phyloP scores from a whole-genome alignment of 352 stramenopile species.

The Pythium inflatum region DNA sequence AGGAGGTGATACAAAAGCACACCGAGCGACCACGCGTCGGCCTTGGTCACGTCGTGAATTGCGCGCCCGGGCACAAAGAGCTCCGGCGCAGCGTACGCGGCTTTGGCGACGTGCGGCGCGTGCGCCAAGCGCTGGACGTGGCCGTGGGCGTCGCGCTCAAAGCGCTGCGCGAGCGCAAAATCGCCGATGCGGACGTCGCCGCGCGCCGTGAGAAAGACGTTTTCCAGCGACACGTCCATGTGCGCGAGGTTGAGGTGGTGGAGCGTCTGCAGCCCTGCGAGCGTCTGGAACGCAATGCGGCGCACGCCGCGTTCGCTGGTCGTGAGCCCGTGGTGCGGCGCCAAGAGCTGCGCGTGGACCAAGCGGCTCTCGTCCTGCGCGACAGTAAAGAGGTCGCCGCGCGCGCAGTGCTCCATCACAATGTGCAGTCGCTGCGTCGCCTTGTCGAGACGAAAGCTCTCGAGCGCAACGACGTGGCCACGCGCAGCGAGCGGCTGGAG shows the following conservation, averaged over 20 bases:
- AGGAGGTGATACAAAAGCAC: slow-evolving; percentile 72
- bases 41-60: slow-evolving; percentile 55
- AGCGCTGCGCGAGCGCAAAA: slow-evolving; percentile 82
- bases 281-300: slow-evolving; percentile 67
- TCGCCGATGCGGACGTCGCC: slow-evolving; percentile 88
- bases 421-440: slow-evolving; percentile 57
- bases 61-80: slow-evolving; percentile 27
- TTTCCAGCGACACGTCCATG: slow-evolving; percentile 95
- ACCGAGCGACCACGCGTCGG: slow-evolving; percentile 73
- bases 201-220: slow-evolving; percentile 89
- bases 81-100: slow-evolving; percentile 73
- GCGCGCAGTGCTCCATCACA: slow-evolving; percentile 66
- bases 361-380: slow-evolving; percentile 54
- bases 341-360: slow-evolving; percentile 42
- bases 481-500: slow-evolving; percentile 25
- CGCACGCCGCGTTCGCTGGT: slow-evolving; percentile 48
- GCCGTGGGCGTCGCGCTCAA: slow-evolving; percentile 34
- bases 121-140: slow-evolving; percentile 31
- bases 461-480: slow-evolving; percentile 56
- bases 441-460: slow-evolving; percentile 45
- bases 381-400: slow-evolving; percentile 63
- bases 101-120: slow-evolving; percentile 46
- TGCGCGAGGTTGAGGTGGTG: slow-evolving; percentile 89
- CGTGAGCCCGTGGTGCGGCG: slow-evolving; percentile 34
- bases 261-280: slow-evolving; percentile 86